Base-by-base conservation (phyloP, 2,329 filamentous ascomycete genomes). In the Fusarium poae region DNA sequence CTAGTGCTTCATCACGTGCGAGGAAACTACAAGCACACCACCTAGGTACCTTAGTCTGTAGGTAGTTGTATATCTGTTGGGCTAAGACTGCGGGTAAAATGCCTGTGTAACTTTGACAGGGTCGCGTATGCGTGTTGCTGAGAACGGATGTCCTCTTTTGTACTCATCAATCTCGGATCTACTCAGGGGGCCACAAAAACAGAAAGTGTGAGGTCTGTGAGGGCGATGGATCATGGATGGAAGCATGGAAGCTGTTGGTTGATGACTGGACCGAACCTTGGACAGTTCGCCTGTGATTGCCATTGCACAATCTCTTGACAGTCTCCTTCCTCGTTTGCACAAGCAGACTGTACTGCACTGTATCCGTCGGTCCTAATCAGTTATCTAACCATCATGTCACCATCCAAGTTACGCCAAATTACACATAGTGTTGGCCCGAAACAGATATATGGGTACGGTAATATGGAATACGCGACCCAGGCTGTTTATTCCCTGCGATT, bases 1-100 rank as follows among this genome's bases (percentile, higher is more conserved):
- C 61, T 68, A 68, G 66, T 62, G 61, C 29, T 20, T 62, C 58
- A 70, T 68, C 66, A 68, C 66, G 66, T 68, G 66, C 65, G 51
- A 68, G 48, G 44, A 54, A 48, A 57, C 55, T 69, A 69, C 62
- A 62, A 48, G 44, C 23, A 27, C n/a, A n/a, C n/a, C n/a, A n/a
- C n/a, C 44, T 16, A 48, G 27, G 29, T 34, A 30, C 44, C 13
- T 15, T 34, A 23, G 20, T 34, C 29, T 48, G 29, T 21, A 18
- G 27, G n/a, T n/a, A n/a, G 7, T 25, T 25, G 7, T 49, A 49
- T 21, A 23, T 35, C 20, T 34, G 45, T 35, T 35, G 11, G 45
- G 30, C 45, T 34, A 49, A 35, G 30, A 25, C 54, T 55, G 37
- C 62, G 43, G 62, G 49, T 61, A 65, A 65, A 59, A 35, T 34